Conservation (phyloP, 139 green algal species). For the Desmodesmus armatus region DNA sequence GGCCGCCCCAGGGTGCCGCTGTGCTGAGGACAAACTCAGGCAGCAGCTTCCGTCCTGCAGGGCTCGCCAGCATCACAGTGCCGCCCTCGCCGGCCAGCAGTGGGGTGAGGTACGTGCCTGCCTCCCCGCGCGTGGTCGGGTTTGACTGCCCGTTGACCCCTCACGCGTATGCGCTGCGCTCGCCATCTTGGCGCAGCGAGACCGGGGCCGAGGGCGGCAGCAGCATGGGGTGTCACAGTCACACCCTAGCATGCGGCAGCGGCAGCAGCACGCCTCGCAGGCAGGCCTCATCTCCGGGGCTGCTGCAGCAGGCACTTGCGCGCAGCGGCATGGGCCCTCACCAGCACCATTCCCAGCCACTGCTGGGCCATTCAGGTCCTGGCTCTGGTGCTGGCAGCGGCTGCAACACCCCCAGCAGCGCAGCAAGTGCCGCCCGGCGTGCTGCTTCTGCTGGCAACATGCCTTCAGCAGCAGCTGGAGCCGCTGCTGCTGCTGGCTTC, state of each 20-base stretch:
- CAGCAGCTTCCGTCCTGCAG: constrained; percentile 15
- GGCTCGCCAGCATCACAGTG: constrained; percentile 21
- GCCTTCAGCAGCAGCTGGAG: background rate
- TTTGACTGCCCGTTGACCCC: constrained; percentile 38
- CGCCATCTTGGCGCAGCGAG: constrained; percentile 26
- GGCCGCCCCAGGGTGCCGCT: background rate
- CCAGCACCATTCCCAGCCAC: background rate
- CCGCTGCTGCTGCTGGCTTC: background rate
- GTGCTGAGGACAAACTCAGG: constrained; percentile 7
- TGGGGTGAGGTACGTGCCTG: constrained; percentile 30
- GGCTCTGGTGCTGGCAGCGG: constrained; percentile 4
- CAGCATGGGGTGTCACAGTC: background rate
- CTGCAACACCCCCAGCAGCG: background rate
- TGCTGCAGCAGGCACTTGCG: constrained; percentile 27
- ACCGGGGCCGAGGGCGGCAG: background rate
- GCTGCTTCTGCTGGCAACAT: constrained; percentile 1
- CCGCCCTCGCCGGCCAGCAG: constrained; percentile 30
- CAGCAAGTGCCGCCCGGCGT: background rate
- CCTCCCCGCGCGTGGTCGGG: constrained; percentile 23
- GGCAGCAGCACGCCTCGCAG: constrained; percentile 37
- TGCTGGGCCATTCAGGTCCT: background rate
- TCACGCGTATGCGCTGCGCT: constrained; percentile 1
- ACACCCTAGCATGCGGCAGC: constrained; percentile 6
- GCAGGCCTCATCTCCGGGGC: constrained; percentile 20
- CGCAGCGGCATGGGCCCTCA: background rate